Conservation (phyloP, 108 stramenopile genomes). For the Nitzschia sp. region DNA sequence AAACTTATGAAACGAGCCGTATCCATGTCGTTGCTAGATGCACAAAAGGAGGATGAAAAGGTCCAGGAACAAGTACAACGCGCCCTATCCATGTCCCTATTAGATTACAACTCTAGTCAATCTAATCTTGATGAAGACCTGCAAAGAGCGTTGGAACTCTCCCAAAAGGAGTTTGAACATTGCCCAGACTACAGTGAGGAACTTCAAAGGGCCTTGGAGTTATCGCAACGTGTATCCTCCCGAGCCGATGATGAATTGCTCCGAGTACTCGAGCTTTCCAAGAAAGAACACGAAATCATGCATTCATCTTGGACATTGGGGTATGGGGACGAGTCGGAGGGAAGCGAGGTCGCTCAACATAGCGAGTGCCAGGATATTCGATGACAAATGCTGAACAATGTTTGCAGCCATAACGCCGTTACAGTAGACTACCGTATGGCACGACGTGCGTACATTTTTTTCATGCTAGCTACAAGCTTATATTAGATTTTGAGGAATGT, state of each 20-base stretch:
- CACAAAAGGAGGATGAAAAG: conserved; percentile 13
- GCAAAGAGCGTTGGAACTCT: background rate
- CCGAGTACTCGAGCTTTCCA: conserved; percentile 17
- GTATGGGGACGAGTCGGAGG: background rate
- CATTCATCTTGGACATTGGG: background rate
- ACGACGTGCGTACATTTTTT: too few species aligned
- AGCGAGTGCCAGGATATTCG: too few species aligned
- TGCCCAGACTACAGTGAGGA: conserved; percentile 11
- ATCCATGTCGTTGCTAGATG: conserved; percentile 26
- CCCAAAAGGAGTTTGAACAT: background rate
- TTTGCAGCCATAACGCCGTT: too few species aligned
- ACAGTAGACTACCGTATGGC: too few species aligned
- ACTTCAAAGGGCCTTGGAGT: conserved; percentile 15
- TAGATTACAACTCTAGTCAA: background rate
- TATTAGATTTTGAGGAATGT: background rate
- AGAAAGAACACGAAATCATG: background rate
- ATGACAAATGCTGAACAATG: too few species aligned
- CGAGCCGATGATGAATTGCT: conserved; percentile 27
- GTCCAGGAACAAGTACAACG: conserved; percentile 2
- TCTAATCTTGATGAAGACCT: conserved; percentile 3
- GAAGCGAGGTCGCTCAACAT: too few species aligned
- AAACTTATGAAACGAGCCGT: conserved; percentile 3
- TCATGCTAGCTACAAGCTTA: background rate
- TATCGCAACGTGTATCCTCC: conserved; percentile 8
- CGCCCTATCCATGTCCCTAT: conserved; percentile 4